Base-by-base conservation (phyloP, 1,139 yeast species). In the Sugiyamaella grinbergsii region DNA sequence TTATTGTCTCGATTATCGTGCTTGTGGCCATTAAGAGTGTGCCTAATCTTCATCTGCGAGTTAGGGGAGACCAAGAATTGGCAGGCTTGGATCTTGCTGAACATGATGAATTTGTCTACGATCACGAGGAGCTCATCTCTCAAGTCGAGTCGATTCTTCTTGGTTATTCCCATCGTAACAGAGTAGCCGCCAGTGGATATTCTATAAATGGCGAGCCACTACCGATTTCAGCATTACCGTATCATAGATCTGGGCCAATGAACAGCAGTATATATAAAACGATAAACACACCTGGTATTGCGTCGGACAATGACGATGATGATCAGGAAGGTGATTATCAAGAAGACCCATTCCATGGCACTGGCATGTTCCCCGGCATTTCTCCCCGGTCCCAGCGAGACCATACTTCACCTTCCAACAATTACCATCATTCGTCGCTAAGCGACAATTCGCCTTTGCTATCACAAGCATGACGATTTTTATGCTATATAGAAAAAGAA, bases 51-150 rank as follows among this genome's bases (percentile, higher is more conserved):
- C 65, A 82, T 41, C 67, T 80, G 47, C 65, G 83, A 46, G 71
- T 79, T 0, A 74, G 56, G 1, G 51, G 55, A 1, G 65, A 62
- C 8, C 67, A 65, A 2, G 83, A 80, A 60, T 52, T 75, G n/a
- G 58, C 69, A 26, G 84, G 84, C 1, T 63, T 78, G 1, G 84
- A 80, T 59, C 58, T 69, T 31, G 72, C 73, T 49, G 82, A 79
- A 60, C 78, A 78, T 57, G 80, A 81, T n/a, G 84, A 80, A 60
- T 71, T 69, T 53, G 71, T 75, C 51, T 70, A 68, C 69, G 79
- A 77, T 61, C 76, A 71, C 54, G 34, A 38, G 6, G 55, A 54
- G 15, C 36, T 51, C 11, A 19, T 44, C 10, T 11, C 37, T 19
- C 42, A 49, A 8, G 36, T 49, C 11, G 52, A 45, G 29, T 13